These are phyloP conservation scores for Mycosphaerelloides madeirae DNA, from an alignment of 2,329 filamentous ascomycete genomes.

Conservation along the genomic window DNA sequence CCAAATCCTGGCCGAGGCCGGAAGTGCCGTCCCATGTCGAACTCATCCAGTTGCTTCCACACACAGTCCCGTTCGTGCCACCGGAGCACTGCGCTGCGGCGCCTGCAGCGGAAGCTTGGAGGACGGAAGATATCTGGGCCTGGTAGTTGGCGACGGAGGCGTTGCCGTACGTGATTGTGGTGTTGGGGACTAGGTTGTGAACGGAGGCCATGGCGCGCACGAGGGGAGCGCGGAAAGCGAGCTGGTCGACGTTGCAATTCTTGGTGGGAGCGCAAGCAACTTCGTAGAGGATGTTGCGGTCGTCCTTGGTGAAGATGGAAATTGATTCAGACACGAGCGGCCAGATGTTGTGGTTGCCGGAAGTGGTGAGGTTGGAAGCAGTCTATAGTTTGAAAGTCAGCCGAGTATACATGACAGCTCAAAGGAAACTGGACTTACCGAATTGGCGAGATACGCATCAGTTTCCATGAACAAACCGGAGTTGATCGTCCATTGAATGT, in stretches of 20 bases:
- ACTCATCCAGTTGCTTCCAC: constrained; percentile 38
- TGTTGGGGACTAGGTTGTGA: constrained; percentile 7
- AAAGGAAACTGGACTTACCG: constrained; percentile 11
- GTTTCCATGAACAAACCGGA: constrained; percentile 63
- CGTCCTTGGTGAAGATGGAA: constrained; percentile 50
- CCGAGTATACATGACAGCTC: constrained; percentile 2
- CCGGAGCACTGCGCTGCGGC: constrained; percentile 52
- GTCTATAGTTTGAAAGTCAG: not conserved
- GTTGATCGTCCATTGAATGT: constrained; percentile 61
- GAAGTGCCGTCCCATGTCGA: constrained; percentile 39
- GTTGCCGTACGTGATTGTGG: constrained; percentile 35
- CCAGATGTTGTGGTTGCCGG: constrained; percentile 23
- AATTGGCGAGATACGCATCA: constrained; percentile 59
- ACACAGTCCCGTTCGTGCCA: constrained; percentile 37
- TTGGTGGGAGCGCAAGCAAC: constrained; percentile 58
- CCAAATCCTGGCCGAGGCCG: constrained; percentile 53
- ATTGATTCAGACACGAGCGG: constrained; percentile 7
- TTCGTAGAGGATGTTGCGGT: constrained; percentile 54
- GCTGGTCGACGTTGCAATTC: constrained; percentile 66
- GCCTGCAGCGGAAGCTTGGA: constrained; percentile 45
- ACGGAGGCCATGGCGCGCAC: constrained; percentile 32
- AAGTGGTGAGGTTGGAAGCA: not conserved
- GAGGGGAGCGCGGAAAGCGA: constrained; percentile 67
- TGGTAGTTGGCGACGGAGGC: constrained; percentile 18
- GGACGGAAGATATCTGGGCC: constrained; percentile 11